A percentile compares a stretch with the other conserved stretches of the same genome.
Evolutionary conservation across 2,329 filamentous ascomycete genomes (phyloP).

Genomic region (Daldinia sp.): DNA sequence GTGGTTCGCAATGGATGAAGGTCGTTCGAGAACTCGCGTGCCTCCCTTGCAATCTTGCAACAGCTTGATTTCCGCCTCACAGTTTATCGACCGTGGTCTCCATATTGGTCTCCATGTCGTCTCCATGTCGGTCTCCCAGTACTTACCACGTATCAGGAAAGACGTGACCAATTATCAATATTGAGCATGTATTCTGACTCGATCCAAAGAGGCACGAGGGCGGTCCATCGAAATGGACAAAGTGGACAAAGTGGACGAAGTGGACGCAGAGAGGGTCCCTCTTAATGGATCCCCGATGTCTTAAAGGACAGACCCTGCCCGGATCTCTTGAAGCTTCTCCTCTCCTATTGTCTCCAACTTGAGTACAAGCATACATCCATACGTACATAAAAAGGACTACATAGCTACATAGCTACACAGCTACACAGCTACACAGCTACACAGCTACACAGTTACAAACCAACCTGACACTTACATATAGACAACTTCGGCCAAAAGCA

Average conservation of each 20-base stretch:
- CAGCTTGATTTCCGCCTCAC: neutral
- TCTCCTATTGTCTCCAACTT: slow-evolving; percentile 36
- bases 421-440: neutral
- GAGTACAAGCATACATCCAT: slow-evolving; percentile 11
- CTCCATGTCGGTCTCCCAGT: neutral
- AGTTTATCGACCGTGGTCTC: neutral
- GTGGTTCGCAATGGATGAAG: slow-evolving; percentile 28
- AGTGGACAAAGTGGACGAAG: neutral
- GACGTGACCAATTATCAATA: slow-evolving; percentile 15
- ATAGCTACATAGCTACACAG: slow-evolving; percentile 2
- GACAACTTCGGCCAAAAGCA: slow-evolving; percentile 29
- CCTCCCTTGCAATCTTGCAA: slow-evolving; percentile 31
- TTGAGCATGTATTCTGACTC: slow-evolving; percentile 39
- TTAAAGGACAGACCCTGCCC: slow-evolving; percentile 32
- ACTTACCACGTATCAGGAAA: slow-evolving; percentile 17
- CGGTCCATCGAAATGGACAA: no score
- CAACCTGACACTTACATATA: neutral
- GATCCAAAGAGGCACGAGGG: slow-evolving; percentile 25
- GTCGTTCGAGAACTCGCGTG: slow-evolving; percentile 44
- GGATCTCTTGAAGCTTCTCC: slow-evolving; percentile 26
- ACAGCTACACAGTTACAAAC: neutral
- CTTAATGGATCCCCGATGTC: slow-evolving; percentile 22
- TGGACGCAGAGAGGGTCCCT: slow-evolving; percentile 1
- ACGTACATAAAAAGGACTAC: neutral
- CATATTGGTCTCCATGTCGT: no score